Evolutionary conservation across 73 alveolate genomes (phyloP).

Genomic region (Effrenium voratum): DNA sequence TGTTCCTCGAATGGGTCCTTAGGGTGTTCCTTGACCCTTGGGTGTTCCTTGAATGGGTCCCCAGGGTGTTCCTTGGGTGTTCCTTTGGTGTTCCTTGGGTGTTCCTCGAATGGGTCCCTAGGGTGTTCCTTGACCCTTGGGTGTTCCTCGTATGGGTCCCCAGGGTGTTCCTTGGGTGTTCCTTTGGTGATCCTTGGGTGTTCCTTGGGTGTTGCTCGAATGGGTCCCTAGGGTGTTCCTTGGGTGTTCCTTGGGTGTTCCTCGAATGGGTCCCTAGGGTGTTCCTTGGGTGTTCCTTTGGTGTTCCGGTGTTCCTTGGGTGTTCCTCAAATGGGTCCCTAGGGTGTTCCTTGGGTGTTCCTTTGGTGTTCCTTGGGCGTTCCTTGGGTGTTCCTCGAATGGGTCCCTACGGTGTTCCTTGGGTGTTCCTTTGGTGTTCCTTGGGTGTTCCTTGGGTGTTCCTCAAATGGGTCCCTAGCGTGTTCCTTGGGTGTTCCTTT

Average conservation of each 20-base stretch:
- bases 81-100: background rate
- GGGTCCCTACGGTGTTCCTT: too few relatives aligned
- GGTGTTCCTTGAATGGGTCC: background rate
- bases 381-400: background rate
- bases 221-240: too few relatives aligned
- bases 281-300: too few relatives aligned
- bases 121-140: background rate
- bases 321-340: background rate
- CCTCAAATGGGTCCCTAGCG: background rate
- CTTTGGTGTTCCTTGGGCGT: background rate
- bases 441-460: background rate
- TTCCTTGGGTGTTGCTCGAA: too few relatives aligned
- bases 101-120: background rate
- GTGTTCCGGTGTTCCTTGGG: background rate
- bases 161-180: too few relatives aligned
- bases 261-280: too few relatives aligned
- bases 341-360: background rate
- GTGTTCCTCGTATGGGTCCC: background rate
- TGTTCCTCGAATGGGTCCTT: background rate
- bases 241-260: too few relatives aligned
- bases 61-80: background rate
- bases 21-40: background rate
- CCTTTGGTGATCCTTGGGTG: too few relatives aligned
- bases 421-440: background rate
- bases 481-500: background rate